Base-by-base conservation (phyloP, 176 grass and related monocot species). In the Rhynchospora pubera region DNA sequence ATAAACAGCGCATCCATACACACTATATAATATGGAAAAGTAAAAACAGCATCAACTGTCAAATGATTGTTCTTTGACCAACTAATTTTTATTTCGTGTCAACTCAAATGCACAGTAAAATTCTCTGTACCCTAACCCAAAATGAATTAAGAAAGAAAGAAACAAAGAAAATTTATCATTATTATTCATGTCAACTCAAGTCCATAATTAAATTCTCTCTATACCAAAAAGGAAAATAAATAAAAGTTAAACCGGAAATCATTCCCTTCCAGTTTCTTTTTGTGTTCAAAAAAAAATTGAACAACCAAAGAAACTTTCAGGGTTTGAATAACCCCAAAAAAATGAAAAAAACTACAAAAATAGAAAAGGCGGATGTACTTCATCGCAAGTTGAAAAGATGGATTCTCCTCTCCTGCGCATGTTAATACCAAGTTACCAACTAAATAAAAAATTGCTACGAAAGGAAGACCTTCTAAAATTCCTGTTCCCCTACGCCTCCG, bases 11-110 rank as follows among this genome's bases (percentile, higher is more conserved):
- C 67, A 71, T 13, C 55, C 66, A 44, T 39, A 19, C 32, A 45
- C 14, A 44, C 16, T 46, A 45, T 45, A 70, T 45, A 70, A 19
- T 73, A 51, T 73, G 19, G 9, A 51, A 72, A 74, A 51, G 45
- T 74, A 53, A 75, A 50, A 50, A 44, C 11, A 53, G 47, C 72
- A 15, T 28, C 48, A 76, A 77, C 50, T 56, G 48, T 30, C 30
- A 77, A 32, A 77, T 77, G 50, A 55, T 56, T 77, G 32, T 77
- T 30, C 50, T 77, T 77, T 56, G 72, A 55, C 72, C 23, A 77
- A 55, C 50, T 77, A 77, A 32, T 28, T 51, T 51, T 51, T 9
- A 7, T 51, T n/a, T 51, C 48, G 0, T 51, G 48, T 51, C 48
- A 51, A 51, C 48, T 51, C 48, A 51, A 51, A 11, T 51, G 4